These are phyloP conservation scores for Vitellaria paradoxa DNA, from an alignment of 179 eudicot genomes.

Conservation along the genomic window DNA sequence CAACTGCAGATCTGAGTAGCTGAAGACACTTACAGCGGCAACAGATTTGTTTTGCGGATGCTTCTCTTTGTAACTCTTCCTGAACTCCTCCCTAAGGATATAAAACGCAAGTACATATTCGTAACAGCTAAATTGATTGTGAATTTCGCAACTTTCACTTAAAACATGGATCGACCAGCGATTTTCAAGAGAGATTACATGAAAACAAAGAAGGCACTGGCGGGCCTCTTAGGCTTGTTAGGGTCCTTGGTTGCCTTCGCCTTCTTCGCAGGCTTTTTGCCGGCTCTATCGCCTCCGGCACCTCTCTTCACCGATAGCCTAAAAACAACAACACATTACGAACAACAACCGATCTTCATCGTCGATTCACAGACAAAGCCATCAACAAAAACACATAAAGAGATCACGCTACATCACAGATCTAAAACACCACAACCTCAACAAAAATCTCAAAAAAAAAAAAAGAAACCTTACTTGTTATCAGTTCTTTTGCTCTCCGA, in stretches of 20 bases:
- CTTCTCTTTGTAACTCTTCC: constrained; percentile 62
- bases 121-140: neutral
- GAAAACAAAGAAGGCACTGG: constrained; percentile 80
- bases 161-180: neutral
- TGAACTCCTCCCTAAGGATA: constrained; percentile 52
- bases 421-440: neutral
- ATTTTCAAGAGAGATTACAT: constrained; percentile 38
- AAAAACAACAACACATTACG: neutral
- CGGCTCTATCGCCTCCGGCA: constrained; percentile 6
- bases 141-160: neutral
- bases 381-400: neutral
- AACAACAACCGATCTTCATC: neutral
- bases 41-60: constrained; percentile 91
- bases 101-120: neutral
- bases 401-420: neutral
- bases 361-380: neutral
- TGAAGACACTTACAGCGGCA: constrained; percentile 52
- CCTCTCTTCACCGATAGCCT: constrained; percentile 56
- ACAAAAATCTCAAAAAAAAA: neutral
- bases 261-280: constrained; percentile 28
- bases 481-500: constrained; percentile 12
- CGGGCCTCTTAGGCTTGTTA: constrained; percentile 74
- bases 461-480: neutral
- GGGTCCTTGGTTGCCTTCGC: constrained; percentile 63
- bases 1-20: neutral